Evolutionary conservation across 176 grass and related monocot species (phyloP).

Genomic region (Pontederia paniculata): DNA sequence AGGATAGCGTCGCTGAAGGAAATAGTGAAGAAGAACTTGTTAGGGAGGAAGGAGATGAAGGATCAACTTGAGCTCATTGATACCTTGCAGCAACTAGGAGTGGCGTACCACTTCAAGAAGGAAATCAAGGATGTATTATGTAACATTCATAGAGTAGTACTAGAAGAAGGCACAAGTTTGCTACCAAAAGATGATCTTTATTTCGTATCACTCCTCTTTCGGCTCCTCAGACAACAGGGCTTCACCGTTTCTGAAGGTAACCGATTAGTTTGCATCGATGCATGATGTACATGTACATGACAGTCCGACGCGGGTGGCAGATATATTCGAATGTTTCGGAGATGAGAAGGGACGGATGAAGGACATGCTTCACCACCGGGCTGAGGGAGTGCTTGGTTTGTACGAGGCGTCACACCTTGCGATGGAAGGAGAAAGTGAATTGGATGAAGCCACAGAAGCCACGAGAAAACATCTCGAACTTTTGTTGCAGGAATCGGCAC

Average conservation of each 20-base stretch:
- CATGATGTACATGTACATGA: too few species aligned
- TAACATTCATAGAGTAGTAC: neutral
- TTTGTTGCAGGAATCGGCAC: neutral
- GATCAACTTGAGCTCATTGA: too few species aligned
- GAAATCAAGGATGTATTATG: too few species aligned
- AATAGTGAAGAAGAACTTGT: neutral
- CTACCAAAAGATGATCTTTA: neutral
- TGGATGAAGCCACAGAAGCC: neutral
- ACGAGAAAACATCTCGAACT: neutral
- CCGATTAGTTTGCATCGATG: too few species aligned
- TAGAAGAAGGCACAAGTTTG: neutral
- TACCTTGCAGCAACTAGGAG: too few species aligned
- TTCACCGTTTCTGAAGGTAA: constrained; percentile 16
- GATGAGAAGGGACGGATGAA: neutral
- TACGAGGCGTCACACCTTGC: neutral
- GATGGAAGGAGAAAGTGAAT: neutral
- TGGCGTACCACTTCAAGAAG: too few species aligned
- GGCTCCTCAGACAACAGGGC: too few species aligned
- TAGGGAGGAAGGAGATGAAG: neutral
- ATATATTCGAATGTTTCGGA: neutral
- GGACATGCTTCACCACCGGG: neutral
- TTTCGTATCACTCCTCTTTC: constrained; percentile 7
- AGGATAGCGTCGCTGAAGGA: too few species aligned
- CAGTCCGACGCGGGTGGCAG: too few species aligned
- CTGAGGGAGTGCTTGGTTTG: neutral